These are phyloP conservation scores for Decorospora gaudefroyi DNA, from an alignment of 2,329 filamentous ascomycete genomes.

Conservation along the genomic window DNA sequence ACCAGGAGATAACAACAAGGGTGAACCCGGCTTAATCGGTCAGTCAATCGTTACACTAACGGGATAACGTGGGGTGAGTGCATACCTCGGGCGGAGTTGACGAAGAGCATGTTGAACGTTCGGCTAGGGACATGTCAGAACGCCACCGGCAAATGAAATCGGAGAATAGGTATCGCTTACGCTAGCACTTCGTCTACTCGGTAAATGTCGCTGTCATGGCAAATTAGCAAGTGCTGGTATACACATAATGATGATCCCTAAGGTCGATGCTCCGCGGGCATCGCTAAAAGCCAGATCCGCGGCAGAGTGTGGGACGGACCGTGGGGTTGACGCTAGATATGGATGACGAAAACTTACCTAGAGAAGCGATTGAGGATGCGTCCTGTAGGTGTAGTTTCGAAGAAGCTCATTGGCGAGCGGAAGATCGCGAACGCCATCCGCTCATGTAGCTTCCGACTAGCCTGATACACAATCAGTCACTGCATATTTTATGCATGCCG, in stretches of 20 bases:
- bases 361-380: slow-evolving; percentile 96
- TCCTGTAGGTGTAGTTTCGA: slow-evolving; percentile 95
- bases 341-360: slow-evolving; percentile 60
- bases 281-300: slow-evolving; percentile 1
- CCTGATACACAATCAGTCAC: slow-evolving; percentile 56
- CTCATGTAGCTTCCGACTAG: slow-evolving; percentile 94
- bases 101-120: slow-evolving; percentile 88
- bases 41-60: slow-evolving; percentile 28
- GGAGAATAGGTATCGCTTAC: slow-evolving; percentile 37
- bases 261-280: background rate
- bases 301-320: slow-evolving; percentile 11
- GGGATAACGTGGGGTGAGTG: slow-evolving; percentile 16
- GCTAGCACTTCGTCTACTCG: slow-evolving; percentile 90
- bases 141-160: background rate
- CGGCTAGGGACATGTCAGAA: slow-evolving; percentile 55
- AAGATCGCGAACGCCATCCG: slow-evolving; percentile 98
- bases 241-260: background rate
- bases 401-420: slow-evolving; percentile 97
- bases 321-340: slow-evolving; percentile 8
- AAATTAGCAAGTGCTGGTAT: slow-evolving; percentile 22
- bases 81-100: slow-evolving; percentile 56
- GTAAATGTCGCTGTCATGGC: slow-evolving; percentile 67
- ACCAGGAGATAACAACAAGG: slow-evolving; percentile 77
- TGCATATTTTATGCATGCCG: slow-evolving; percentile 8
- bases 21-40: slow-evolving; percentile 67